phyloP scores from a whole-genome alignment of 2,329 filamentous ascomycete genomes.

The Exophiala oligosperma region DNA sequence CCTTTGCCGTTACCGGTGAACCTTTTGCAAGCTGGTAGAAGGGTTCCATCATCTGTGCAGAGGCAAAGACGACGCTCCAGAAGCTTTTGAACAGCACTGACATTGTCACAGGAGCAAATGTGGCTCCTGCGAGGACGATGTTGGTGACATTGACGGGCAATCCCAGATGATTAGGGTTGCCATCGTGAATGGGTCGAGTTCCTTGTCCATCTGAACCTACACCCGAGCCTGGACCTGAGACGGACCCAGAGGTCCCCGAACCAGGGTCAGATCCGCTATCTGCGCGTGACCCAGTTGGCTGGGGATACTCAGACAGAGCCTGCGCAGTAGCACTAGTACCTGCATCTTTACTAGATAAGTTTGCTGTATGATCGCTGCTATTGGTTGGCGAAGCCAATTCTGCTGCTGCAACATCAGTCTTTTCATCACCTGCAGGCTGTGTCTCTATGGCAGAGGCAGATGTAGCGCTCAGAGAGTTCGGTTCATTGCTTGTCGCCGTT shows the following conservation, averaged over 20 bases:
- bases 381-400: too few relatives aligned
- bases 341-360: too few relatives aligned
- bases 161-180: background rate
- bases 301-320: too few relatives aligned
- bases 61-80: constrained; percentile 9
- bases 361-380: too few relatives aligned
- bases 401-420: too few relatives aligned
- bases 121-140: background rate
- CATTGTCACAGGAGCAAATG: constrained; percentile 1
- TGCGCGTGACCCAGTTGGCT: too few relatives aligned
- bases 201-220: background rate
- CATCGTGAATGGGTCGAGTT: background rate
- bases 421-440: too few relatives aligned
- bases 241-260: background rate
- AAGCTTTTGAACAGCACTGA: constrained; percentile 6
- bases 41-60: constrained; percentile 11
- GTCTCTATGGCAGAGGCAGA: too few relatives aligned
- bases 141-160: background rate
- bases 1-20: constrained; percentile 2
- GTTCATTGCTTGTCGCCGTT: too few relatives aligned
- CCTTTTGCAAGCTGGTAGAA: constrained; percentile 11
- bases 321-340: too few relatives aligned
- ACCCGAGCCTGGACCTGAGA: background rate
- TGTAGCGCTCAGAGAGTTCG: too few relatives aligned
- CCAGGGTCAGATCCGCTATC: too few relatives aligned